These are phyloP conservation scores for Abelmoschus esculentus DNA, from an alignment of 345 rosid species.

Conservation along the genomic window DNA sequence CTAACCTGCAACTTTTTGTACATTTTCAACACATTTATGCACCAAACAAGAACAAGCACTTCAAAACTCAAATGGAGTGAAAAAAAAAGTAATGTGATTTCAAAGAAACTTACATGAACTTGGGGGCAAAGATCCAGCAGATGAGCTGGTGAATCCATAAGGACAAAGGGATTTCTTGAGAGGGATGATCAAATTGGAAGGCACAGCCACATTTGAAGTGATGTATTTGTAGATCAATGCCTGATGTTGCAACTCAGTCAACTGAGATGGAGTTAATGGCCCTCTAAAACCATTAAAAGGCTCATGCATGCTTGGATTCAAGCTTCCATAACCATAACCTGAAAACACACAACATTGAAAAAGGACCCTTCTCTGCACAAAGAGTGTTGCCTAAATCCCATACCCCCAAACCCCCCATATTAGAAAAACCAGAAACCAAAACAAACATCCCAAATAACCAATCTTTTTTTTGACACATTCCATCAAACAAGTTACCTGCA, in stretches of 20 bases:
- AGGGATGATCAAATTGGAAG: conserved; percentile 55
- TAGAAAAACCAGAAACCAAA: too few species aligned
- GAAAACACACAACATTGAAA: conserved; percentile 10
- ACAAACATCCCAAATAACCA: conserved; percentile 8
- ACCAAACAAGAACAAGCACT: neutral
- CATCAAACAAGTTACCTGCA: conserved; percentile 29
- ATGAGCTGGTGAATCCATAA: conserved; percentile 22
- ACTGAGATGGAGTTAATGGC: conserved; percentile 41
- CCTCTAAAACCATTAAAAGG: conserved; percentile 34
- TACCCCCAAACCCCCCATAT: neutral
- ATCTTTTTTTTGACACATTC: conserved; percentile 1
- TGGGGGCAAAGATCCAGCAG: conserved; percentile 41
- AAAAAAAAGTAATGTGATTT: neutral
- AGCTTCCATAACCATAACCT: conserved; percentile 43
- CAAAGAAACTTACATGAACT: conserved; percentile 28
- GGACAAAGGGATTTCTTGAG: conserved; percentile 43
- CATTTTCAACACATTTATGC: neutral
- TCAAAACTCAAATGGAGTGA: neutral
- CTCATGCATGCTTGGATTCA: conserved; percentile 55
- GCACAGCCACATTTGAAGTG: conserved; percentile 47
- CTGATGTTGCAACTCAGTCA: conserved; percentile 67
- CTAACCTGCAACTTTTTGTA: too few species aligned
- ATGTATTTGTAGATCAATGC: conserved; percentile 66
- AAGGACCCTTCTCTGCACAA: conserved; percentile 8
- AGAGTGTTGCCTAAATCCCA: conserved; percentile 9